phyloP scores from a whole-genome alignment of 306 rosid genomes.

The Prunus kanzakura region DNA sequence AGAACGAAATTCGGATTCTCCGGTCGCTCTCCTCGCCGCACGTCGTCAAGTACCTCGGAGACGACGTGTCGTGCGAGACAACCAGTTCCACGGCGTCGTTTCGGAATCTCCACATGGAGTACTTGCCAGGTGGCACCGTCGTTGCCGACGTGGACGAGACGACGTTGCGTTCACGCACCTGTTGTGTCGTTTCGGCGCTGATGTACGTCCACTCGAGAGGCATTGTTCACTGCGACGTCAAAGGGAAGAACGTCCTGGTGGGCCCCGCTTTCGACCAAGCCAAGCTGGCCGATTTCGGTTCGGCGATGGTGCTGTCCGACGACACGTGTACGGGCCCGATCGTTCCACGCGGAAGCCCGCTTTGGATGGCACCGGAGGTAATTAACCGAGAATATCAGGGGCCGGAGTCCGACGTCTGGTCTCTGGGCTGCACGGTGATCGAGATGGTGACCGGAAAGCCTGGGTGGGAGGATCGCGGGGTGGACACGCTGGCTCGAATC shows the following conservation, averaged over 20 bases:
- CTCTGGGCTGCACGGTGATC: constrained; percentile 81
- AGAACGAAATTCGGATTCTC: constrained; percentile 69
- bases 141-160: constrained; percentile 54
- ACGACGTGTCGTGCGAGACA: constrained; percentile 53
- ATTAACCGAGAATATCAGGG: constrained; percentile 68
- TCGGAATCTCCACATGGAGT: constrained; percentile 75
- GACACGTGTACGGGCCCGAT: not conserved
- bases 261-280: constrained; percentile 25
- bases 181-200: constrained; percentile 71
- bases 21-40: constrained; percentile 53
- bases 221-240: constrained; percentile 82
- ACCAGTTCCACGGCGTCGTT: constrained; percentile 28
- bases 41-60: constrained; percentile 53
- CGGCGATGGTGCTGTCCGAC: constrained; percentile 32
- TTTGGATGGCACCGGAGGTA: constrained; percentile 99
- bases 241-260: constrained; percentile 66
- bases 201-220: constrained; percentile 51
- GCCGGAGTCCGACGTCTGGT: constrained; percentile 87
- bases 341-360: constrained; percentile 75
- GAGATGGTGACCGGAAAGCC: constrained; percentile 83
- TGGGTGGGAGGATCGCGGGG: constrained; percentile 66
- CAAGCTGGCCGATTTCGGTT: constrained; percentile 80
- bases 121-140: constrained; percentile 75
- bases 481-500: constrained; percentile 56
- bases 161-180: constrained; percentile 42